Evolutionary conservation across 768 basidiomycete species (phyloP).

Genomic region (Serpula lacrymans): DNA sequence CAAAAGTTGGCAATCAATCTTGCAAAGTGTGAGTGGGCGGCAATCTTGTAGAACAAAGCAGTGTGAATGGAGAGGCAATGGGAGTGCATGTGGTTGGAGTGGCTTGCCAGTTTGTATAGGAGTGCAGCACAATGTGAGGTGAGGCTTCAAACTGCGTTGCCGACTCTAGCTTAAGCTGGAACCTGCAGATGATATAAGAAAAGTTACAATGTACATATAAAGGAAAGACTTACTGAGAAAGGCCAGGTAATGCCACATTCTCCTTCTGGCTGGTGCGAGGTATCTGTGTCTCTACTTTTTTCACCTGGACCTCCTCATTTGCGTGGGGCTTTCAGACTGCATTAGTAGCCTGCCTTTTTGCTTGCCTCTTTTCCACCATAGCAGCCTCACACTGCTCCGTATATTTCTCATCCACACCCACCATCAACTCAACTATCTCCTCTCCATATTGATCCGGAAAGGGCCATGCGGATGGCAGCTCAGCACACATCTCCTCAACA

Average conservation of each 20-base stretch:
- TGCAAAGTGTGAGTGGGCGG: too few species aligned
- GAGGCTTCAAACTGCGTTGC: too few species aligned
- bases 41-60: too few species aligned
- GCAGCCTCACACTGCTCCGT: conserved; percentile 4
- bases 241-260: conserved; percentile 3
- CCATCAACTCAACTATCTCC: conserved; percentile 19
- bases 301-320: background rate
- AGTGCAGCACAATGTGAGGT: too few species aligned
- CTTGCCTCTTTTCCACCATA: conserved; percentile 5
- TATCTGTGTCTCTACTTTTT: background rate
- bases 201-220: too few species aligned
- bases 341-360: background rate
- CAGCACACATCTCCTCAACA: conserved; percentile 7
- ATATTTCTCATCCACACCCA: conserved; percentile 10
- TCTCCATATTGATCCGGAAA: conserved; percentile 16
- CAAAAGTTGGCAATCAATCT: too few species aligned
- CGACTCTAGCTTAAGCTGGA: too few species aligned
- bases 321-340: background rate
- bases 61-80: background rate
- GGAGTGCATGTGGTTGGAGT: background rate
- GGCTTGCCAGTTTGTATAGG: too few species aligned
- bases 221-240: background rate
- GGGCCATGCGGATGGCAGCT: background rate
- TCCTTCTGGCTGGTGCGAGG: conserved; percentile 1
- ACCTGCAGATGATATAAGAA: too few species aligned